Base-by-base conservation (phyloP, 306 rosid genomes). In the Cucurbita ficifolia region DNA sequence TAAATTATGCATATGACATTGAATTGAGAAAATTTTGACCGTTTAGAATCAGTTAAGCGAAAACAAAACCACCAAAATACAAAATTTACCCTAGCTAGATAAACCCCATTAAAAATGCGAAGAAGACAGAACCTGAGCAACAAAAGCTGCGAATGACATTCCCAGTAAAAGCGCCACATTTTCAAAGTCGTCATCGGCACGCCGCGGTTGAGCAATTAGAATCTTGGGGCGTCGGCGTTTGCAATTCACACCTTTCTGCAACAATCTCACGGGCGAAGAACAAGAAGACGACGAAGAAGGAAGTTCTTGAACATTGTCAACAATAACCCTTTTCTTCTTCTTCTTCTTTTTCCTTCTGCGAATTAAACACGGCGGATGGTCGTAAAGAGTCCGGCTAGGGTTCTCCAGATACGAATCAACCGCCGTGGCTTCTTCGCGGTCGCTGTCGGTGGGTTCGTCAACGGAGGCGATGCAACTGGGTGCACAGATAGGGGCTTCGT, bases 111-210 rank as follows among this genome's bases (percentile, higher is more conserved):
- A 38, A 18, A 52, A 4, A 40, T 16, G 39, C 43, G 35, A 18
- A 75, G 49, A 56, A 46, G 55, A 17, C 49, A 48, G 67, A 71
- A 94, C 98, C 98, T 89, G 93, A 64, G 88, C 86, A 73, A 86
- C 76, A 63, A 94, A 85, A 19, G 96, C 92, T 1, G 97, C 98
- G 21, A 94, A 80, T 0, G 96, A 90, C 92, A 94, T 91, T 65
- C 97, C 99, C 22, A 94, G 81, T 40, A 88, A 93, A 72, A 85
- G 83, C 56, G 92, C 91, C 61, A 94, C 82, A 4, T 84, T 79
- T 14, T 81, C 85, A 0, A 88, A 81, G 68, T 76, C 81, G 19
- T 59, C 70, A 75, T 79, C 77, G 48, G 21, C 73, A 14, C 89
- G 88, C 49, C 87, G 86, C 53, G 80, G 64, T 4, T 73, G 24